These are phyloP conservation scores for Neurospora sp. DNA, from an alignment of 495 filamentous ascomycete species.

Conservation along the genomic window DNA sequence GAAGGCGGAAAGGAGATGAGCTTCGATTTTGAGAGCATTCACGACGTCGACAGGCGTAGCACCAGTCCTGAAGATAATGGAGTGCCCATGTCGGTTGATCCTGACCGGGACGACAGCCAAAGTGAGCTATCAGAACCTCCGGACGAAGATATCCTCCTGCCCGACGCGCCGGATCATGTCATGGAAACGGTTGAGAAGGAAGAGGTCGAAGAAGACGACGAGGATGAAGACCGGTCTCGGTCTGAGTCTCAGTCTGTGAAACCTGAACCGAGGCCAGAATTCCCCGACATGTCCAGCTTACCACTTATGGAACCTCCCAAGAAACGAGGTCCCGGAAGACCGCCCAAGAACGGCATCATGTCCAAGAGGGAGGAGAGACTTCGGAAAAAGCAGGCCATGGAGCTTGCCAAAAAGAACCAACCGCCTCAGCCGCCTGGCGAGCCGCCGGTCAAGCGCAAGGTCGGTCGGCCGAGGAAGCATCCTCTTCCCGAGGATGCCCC, in stretches of 20 bases:
- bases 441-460: slow-evolving; percentile 47
- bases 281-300: slow-evolving; percentile 15
- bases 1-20: slow-evolving; percentile 51
- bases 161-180: slow-evolving; percentile 25
- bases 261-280: slow-evolving; percentile 21
- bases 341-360: slow-evolving; percentile 87
- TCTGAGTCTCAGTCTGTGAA: slow-evolving; percentile 12
- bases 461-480: slow-evolving; percentile 45
- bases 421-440: slow-evolving; percentile 35
- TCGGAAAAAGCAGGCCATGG: slow-evolving; percentile 51
- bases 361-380: slow-evolving; percentile 71
- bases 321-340: slow-evolving; percentile 75
- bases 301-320: slow-evolving; percentile 34
- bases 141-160: slow-evolving; percentile 20
- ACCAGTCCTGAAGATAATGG: slow-evolving; percentile 40
- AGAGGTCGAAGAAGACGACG: slow-evolving; percentile 27
- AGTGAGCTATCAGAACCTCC: slow-evolving; percentile 21
- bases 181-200: slow-evolving; percentile 22
- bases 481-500: slow-evolving; percentile 44
- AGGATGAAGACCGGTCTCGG: slow-evolving; percentile 16
- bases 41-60: slow-evolving; percentile 39
- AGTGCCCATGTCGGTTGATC: background rate
- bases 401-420: slow-evolving; percentile 35
- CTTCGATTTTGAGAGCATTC: slow-evolving; percentile 54
- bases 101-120: slow-evolving; percentile 10